Base-by-base conservation (phyloP, 2,329 filamentous ascomycete genomes). In the Pseudogymnoascus sp. region DNA sequence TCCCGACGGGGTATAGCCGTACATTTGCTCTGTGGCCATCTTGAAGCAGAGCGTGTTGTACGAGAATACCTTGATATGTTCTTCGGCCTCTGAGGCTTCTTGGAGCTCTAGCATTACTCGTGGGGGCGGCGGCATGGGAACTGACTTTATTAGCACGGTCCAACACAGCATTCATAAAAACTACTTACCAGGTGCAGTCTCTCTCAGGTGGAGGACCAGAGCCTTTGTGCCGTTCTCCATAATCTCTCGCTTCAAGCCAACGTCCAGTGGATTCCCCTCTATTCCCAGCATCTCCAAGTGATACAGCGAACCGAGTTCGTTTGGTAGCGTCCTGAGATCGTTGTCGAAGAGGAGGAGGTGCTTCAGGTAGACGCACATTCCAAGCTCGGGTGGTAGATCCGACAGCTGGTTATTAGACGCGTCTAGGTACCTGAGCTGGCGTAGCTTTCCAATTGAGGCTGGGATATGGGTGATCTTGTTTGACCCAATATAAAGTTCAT, bases 21-120 rank as follows among this genome's bases (percentile, higher is more conserved):
- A 97, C 64, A 90, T 85, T 60, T 86, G 81, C 60, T 85, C 81
- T 0, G 92, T 97, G 4, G 92, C 92, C 68, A 94, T 96, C 70
- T 91, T 90, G 74, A 97, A 91, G 75, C 93, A 97, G 9, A 99
- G 82, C 54, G 93, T 96, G 73, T 99, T 99, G 86, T 94, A 97
- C 20, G 90, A 95, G 64, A 97, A 80, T 7, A 96, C 87, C 62
- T 89, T 90, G 72, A 97, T 85, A 60, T 85, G 87, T 70, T 97
- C 84, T 64, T 84, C 74, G 60, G 71, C 78, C 1, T 79, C 68
- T 73, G 47, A 74, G 61, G 79, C 78, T 73, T 85, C 84, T 67
- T 85, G 87, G 22, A 97, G 82, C n/a, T 89, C 81, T 63, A 97
- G 84, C 75, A 87, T 87, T 68, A 89, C 85, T 68, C 94, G 86